phyloP scores from a whole-genome alignment of 495 filamentous ascomycete genomes.

The Opeltia flavorubescens region DNA sequence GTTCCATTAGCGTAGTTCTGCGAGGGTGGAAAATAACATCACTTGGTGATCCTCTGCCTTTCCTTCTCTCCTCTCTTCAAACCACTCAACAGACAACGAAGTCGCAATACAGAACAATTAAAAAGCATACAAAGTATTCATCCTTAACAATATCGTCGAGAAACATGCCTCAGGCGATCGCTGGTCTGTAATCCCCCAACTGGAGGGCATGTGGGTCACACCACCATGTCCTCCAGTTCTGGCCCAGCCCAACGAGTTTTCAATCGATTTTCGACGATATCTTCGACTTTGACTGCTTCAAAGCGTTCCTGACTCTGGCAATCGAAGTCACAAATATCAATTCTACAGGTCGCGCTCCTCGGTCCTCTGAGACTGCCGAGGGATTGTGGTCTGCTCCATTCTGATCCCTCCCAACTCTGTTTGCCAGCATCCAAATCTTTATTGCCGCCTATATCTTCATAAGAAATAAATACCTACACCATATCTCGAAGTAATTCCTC shows the following conservation, averaged over 20 bases:
- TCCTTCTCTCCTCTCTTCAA: constrained; percentile 23
- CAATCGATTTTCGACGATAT: constrained; percentile 65
- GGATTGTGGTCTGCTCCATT: constrained; percentile 14
- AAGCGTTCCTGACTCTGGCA: constrained; percentile 18
- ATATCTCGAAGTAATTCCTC: background rate
- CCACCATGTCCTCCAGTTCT: constrained; percentile 62
- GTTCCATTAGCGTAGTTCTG: background rate
- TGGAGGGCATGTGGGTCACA: constrained; percentile 50
- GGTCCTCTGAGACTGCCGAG: constrained; percentile 15
- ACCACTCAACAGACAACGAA: constrained; percentile 49
- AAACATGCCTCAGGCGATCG: constrained; percentile 74
- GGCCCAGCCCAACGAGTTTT: constrained; percentile 60
- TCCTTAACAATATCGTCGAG: constrained; percentile 60
- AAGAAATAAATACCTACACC: background rate
- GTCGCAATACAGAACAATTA: constrained; percentile 37
- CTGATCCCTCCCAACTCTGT: background rate
- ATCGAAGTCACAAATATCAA: constrained; percentile 28
- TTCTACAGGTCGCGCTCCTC: constrained; percentile 16
- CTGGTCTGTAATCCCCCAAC: constrained; percentile 87
- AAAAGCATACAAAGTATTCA: constrained; percentile 24
- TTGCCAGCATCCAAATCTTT: background rate
- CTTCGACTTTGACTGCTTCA: constrained; percentile 38
- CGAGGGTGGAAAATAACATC: background rate
- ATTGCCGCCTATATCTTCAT: background rate
- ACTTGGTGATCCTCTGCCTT: constrained; percentile 4